phyloP scores from a whole-genome alignment of 2,329 filamentous ascomycete genomes.

The Diplodia scrobiculata region DNA sequence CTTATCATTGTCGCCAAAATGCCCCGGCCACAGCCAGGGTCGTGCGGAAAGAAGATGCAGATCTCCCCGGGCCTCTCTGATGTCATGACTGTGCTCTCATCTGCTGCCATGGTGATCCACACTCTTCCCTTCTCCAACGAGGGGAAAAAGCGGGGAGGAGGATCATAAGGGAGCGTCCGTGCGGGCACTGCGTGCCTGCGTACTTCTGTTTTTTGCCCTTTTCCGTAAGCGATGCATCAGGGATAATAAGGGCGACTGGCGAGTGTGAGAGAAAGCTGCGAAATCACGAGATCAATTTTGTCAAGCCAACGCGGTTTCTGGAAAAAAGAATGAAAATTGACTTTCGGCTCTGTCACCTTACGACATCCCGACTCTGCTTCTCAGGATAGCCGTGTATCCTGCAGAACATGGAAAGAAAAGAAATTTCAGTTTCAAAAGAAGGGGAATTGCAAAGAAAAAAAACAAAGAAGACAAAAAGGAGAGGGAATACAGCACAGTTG shows the following conservation, averaged over 20 bases:
- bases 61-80: background rate
- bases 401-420: background rate
- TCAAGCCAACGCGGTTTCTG: background rate
- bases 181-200: background rate
- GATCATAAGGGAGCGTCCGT: background rate
- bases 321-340: background rate
- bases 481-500: background rate
- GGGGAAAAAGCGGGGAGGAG: background rate
- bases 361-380: background rate
- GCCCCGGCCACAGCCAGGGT: no score
- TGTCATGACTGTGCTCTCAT: no score
- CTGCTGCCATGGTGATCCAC: no score
- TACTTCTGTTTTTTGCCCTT: background rate
- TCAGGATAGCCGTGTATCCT: background rate
- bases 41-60: background rate
- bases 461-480: background rate
- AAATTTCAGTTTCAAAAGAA: background rate
- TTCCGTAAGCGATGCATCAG: background rate
- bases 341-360: background rate
- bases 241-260: background rate
- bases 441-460: background rate
- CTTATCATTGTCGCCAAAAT: no score
- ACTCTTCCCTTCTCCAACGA: background rate
- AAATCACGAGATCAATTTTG: background rate
- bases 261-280: background rate